Conservation (phyloP, 208 protist species). For the Leishmania aethiopica region DNA sequence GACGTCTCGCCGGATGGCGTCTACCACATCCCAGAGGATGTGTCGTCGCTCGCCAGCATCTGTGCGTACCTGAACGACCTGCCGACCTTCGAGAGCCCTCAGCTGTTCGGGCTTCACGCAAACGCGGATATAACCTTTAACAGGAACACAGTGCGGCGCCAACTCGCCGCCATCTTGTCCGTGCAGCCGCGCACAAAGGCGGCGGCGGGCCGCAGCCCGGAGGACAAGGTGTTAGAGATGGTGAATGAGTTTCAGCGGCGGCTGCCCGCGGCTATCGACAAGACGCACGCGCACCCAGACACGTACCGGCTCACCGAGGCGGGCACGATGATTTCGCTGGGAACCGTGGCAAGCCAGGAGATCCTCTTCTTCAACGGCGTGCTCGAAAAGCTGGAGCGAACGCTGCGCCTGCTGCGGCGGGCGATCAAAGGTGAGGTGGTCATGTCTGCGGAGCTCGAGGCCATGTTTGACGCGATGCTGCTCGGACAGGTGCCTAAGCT, state of each 20-base stretch:
- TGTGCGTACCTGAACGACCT: conserved; percentile 82
- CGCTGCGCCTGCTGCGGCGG: conserved; percentile 71
- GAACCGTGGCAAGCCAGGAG: conserved; percentile 90
- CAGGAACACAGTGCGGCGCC: conserved; percentile 80
- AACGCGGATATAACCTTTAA: conserved; percentile 96
- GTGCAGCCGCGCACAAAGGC: conserved; percentile 90
- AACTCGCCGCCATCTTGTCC: conserved; percentile 88
- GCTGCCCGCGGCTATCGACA: conserved; percentile 87
- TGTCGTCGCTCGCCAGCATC: conserved; percentile 63
- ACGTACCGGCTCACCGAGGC: conserved; percentile 88
- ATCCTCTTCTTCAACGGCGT: conserved; percentile 92
- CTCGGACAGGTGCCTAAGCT: conserved; percentile 92
- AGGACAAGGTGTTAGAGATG: conserved; percentile 83
- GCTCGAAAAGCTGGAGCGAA: conserved; percentile 68
- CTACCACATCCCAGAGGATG: conserved; percentile 84
- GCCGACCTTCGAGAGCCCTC: conserved; percentile 93
- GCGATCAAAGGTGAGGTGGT: conserved; percentile 93
- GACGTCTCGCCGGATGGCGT: conserved; percentile 84
- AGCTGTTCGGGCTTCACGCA: conserved; percentile 95
- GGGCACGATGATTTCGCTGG: conserved; percentile 91
- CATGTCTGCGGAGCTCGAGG: conserved; percentile 89
- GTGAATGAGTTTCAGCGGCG: conserved; percentile 78
- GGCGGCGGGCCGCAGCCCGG: conserved; percentile 33
- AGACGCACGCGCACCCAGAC: conserved; percentile 67
- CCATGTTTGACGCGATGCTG: conserved; percentile 91